These are phyloP conservation scores for Alternaria sp. DNA, from an alignment of 2,329 filamentous ascomycete genomes.

Conservation along the genomic window DNA sequence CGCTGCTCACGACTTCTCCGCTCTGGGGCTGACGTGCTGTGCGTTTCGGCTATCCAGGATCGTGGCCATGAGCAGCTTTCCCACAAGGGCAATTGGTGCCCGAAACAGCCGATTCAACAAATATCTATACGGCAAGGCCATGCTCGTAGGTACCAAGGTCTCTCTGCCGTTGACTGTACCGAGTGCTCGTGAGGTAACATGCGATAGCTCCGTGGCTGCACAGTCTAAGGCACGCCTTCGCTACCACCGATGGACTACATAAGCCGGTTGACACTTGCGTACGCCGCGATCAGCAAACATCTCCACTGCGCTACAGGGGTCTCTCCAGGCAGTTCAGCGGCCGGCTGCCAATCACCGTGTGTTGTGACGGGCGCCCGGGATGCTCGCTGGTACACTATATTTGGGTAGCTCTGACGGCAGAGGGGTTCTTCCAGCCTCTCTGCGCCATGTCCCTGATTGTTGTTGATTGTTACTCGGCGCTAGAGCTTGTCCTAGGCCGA, in stretches of 20 bases:
- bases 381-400: slow-evolving; percentile 42
- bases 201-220: slow-evolving; percentile 25
- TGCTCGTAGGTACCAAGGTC: slow-evolving; percentile 15
- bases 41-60: slow-evolving; percentile 39
- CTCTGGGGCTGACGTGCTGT: slow-evolving; percentile 42
- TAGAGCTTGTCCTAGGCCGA: slow-evolving; percentile 23
- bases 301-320: slow-evolving; percentile 46
- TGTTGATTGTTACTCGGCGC: slow-evolving; percentile 36
- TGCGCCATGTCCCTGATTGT: slow-evolving; percentile 37
- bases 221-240: slow-evolving; percentile 35
- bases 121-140: slow-evolving; percentile 12
- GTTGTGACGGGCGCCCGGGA: slow-evolving; percentile 30
- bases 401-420: slow-evolving; percentile 38
- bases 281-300: slow-evolving; percentile 48
- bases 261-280: slow-evolving; percentile 38
- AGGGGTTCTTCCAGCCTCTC: slow-evolving; percentile 31
- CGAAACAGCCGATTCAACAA: slow-evolving; percentile 21
- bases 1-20: slow-evolving; percentile 25
- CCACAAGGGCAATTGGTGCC: slow-evolving; percentile 28
- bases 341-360: slow-evolving; percentile 41
- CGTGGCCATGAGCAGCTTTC: slow-evolving; percentile 17
- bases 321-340: slow-evolving; percentile 34
- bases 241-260: slow-evolving; percentile 29
- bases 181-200: slow-evolving; percentile 21
- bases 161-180: slow-evolving; percentile 24